Conservation (phyloP, 225 moss, liverwort and hornwort genomes). For the Lunularia cruciata region DNA sequence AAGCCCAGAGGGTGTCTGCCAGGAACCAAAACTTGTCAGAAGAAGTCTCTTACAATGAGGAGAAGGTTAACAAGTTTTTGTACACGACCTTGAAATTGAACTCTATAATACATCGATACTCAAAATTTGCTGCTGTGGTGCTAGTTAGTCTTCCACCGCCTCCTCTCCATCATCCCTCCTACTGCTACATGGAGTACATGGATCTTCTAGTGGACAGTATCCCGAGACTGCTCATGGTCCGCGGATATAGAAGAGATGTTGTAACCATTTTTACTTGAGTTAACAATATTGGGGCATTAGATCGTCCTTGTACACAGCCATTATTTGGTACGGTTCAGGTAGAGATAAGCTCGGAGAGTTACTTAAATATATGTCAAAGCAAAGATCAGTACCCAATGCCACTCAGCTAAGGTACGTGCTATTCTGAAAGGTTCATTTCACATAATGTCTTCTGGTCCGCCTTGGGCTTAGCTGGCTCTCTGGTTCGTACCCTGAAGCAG, state of each 20-base stretch:
- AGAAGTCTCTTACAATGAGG: slow-evolving; percentile 61
- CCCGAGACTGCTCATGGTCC: slow-evolving; percentile 97
- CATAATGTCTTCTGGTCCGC: slow-evolving; percentile 12
- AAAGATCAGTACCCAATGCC: slow-evolving; percentile 2
- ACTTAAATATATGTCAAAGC: slow-evolving; percentile 14
- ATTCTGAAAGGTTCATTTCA: slow-evolving; percentile 13
- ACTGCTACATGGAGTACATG: slow-evolving; percentile 99
- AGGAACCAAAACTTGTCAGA: slow-evolving; percentile 42
- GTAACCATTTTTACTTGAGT: slow-evolving; percentile 85
- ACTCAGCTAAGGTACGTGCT: slow-evolving; percentile 15
- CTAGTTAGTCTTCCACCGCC: slow-evolving; percentile 97
- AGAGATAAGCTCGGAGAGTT: slow-evolving; percentile 25
- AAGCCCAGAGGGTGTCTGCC: slow-evolving; percentile 28
- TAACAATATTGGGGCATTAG: slow-evolving; percentile 12
- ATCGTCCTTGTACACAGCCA: slow-evolving; percentile 27
- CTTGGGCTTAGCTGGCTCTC: slow-evolving; percentile 9
- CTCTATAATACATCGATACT: slow-evolving; percentile 85
- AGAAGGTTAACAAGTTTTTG: slow-evolving; percentile 93
- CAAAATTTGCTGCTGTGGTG: slow-evolving; percentile 85
- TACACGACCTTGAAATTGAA: slow-evolving; percentile 93
- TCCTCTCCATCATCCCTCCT: slow-evolving; percentile 81
- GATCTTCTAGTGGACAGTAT: slow-evolving; percentile 90
- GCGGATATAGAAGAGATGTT: slow-evolving; percentile 94
- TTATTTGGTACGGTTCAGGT: slow-evolving; percentile 25
- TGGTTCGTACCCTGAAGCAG: slow-evolving; percentile 15